Evolutionary conservation across 192 early-diverging fungal species (phyloP), one percentile per base, ranked within the genome.

Genomic region (Coemansia sp.): DNA sequence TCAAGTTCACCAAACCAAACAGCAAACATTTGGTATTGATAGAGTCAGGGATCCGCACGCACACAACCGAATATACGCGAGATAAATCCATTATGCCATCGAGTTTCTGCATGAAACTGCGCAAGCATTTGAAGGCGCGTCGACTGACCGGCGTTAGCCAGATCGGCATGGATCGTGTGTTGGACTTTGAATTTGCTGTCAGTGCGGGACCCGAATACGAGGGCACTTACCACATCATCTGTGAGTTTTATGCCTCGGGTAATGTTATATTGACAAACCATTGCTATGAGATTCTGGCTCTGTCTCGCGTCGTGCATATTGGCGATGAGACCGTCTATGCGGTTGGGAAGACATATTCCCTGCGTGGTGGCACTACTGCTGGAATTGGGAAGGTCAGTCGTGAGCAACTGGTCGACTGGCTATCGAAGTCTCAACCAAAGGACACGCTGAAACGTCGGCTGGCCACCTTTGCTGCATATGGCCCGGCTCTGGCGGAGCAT

Each of bases 261-360:
- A 99, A 99, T 84, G 85, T 99, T 50, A 95, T 99, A 55, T 77
- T 99, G 64, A 96, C 96, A 7, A 92, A 96, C 83, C 82, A 88
- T 34, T 86, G 92, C 54, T 95, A 91, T 67, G 81, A 72, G 18
- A 98, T 96, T 31, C 60, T 99, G 56, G 78, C 93, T 1, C 75
- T 97, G 34, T 67, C 97, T 56, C 92, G 97, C 23, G 85, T 91
- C 1, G 97, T 99, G 12, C 88, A 92, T 59, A 81, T 92, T 9
- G 90, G 88, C 24, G 88, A 89, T 28, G 88, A 83, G 9, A 81
- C 87, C 25, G 71, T 82, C 34, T 92, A 94, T 84, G 91, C 88
- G 2, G 94, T 98, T 8, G 95, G 93, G 8, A 85, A 93, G 69
- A 85, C 76, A 16, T 97, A 96, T 51, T 38, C 57, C 12, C 64